Evolutionary conservation across 2,329 filamentous ascomycete genomes (phyloP).

Genomic region (Diplodia mutila): DNA sequence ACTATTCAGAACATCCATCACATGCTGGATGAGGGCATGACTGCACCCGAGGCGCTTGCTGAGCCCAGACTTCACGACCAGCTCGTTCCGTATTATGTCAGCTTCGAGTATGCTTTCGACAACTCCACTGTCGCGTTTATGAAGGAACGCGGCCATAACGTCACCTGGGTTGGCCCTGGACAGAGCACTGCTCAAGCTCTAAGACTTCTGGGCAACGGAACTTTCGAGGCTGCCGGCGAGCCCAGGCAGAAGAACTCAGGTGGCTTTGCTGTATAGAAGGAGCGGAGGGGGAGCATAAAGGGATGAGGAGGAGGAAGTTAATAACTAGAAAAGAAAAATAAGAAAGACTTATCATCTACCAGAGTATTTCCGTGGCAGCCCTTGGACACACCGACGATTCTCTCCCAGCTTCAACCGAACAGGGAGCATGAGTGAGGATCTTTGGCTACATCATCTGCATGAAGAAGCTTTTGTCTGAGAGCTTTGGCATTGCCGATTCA

Average conservation of each 20-base stretch:
- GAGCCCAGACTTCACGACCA: conserved; percentile 80
- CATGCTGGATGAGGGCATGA: conserved; percentile 68
- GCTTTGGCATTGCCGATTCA: too few relatives aligned
- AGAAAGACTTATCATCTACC: background rate
- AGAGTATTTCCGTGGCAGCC: too few relatives aligned
- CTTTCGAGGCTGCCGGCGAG: conserved; percentile 78
- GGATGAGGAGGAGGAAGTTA: too few relatives aligned
- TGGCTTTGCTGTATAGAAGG: conserved; percentile 59
- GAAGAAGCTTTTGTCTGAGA: too few relatives aligned
- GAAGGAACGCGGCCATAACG: conserved; percentile 67
- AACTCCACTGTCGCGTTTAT: conserved; percentile 67
- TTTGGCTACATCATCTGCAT: too few relatives aligned
- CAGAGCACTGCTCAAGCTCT: conserved; percentile 74
- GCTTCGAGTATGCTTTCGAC: conserved; percentile 71
- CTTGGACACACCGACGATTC: too few relatives aligned
- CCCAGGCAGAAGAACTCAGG: conserved; percentile 73
- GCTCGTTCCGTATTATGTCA: conserved; percentile 69
- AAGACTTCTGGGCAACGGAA: conserved; percentile 62
- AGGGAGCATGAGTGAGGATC: too few relatives aligned
- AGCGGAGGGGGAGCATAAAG: background rate
- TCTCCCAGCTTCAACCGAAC: too few relatives aligned
- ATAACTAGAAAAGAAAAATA: background rate
- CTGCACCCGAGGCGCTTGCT: conserved; percentile 64
- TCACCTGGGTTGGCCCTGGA: conserved; percentile 68
- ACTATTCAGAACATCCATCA: conserved; percentile 76